Conservation (phyloP, 2,329 filamentous ascomycete species). For the Xylaria sp. region DNA sequence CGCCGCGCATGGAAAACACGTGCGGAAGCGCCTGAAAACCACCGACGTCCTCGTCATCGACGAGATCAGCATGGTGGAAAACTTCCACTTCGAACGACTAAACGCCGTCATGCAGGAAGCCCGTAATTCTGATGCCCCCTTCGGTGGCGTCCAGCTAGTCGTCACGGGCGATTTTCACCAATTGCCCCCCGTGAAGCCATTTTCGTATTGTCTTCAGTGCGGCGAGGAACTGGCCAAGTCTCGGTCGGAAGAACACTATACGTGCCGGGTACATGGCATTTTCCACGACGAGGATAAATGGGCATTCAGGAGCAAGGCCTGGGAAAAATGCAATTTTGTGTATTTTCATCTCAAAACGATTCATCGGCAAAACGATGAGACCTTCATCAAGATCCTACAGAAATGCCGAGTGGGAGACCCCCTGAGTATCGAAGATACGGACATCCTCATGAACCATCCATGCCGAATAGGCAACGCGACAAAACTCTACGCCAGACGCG, state of each 20-base stretch:
- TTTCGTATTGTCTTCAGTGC: slow-evolving; percentile 46
- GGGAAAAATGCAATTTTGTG: slow-evolving; percentile 49
- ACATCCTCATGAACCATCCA: slow-evolving; percentile 42
- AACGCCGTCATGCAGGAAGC: slow-evolving; percentile 42
- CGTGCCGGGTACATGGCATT: slow-evolving; percentile 32
- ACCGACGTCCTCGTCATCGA: slow-evolving; percentile 58
- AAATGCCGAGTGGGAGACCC: slow-evolving; percentile 45
- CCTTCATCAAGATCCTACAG: slow-evolving; percentile 51
- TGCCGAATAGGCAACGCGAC: slow-evolving; percentile 40
- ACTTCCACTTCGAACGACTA: slow-evolving; percentile 47
- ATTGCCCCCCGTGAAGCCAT: slow-evolving; percentile 54
- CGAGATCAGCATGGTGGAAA: slow-evolving; percentile 62
- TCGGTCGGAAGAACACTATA: slow-evolving; percentile 25
- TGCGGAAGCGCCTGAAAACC: slow-evolving; percentile 34
- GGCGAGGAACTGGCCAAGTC: slow-evolving; percentile 31
- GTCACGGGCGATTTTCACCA: slow-evolving; percentile 58
- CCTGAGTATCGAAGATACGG: slow-evolving; percentile 35
- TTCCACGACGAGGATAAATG: slow-evolving; percentile 50
- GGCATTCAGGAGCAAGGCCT: slow-evolving; percentile 53
- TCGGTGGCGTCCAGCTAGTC: slow-evolving; percentile 49
- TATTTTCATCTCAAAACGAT: slow-evolving; percentile 50
- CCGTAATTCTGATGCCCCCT: slow-evolving; percentile 22
- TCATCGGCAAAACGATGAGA: slow-evolving; percentile 50
- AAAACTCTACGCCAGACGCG: slow-evolving; percentile 40
- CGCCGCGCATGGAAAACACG: slow-evolving; percentile 30